Evolutionary conservation across 441 rosid species (phyloP).

Genomic region (Erodium moschatum): DNA sequence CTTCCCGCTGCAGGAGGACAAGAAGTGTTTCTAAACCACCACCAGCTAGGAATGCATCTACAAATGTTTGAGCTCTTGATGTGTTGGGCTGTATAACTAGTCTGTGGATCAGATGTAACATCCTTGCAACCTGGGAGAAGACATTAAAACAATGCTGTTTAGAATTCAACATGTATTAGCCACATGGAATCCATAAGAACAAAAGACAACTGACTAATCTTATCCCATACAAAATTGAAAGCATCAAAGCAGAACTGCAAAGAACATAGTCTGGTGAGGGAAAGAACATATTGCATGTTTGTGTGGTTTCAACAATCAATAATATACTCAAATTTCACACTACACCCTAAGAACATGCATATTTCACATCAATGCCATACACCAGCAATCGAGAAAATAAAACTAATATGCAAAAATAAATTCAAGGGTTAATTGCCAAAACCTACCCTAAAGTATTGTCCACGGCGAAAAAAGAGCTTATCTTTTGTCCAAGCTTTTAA

Average conservation of each 20-base stretch:
- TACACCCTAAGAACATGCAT: neutral
- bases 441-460: too few species aligned
- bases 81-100: conserved; percentile 92
- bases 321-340: neutral
- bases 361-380: neutral
- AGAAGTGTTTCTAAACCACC: conserved; percentile 98
- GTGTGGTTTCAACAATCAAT: neutral
- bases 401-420: neutral
- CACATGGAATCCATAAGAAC: conserved; percentile 1
- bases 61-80: conserved; percentile 66
- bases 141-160: conserved; percentile 12
- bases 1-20: conserved; percentile 91
- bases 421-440: too few species aligned
- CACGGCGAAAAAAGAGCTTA: too few species aligned
- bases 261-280: conserved; percentile 1
- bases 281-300: neutral
- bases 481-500: too few species aligned
- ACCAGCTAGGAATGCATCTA: conserved; percentile 66
- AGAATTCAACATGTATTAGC: conserved; percentile 1
- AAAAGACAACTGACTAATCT: neutral
- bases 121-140: conserved; percentile 71
- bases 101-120: conserved; percentile 79
- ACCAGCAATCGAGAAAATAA: neutral
- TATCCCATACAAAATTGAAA: conserved; percentile 5
- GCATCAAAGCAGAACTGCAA: conserved; percentile 4